Conservation (phyloP, 805 yeast genomes). For the Candida railenensis region DNA sequence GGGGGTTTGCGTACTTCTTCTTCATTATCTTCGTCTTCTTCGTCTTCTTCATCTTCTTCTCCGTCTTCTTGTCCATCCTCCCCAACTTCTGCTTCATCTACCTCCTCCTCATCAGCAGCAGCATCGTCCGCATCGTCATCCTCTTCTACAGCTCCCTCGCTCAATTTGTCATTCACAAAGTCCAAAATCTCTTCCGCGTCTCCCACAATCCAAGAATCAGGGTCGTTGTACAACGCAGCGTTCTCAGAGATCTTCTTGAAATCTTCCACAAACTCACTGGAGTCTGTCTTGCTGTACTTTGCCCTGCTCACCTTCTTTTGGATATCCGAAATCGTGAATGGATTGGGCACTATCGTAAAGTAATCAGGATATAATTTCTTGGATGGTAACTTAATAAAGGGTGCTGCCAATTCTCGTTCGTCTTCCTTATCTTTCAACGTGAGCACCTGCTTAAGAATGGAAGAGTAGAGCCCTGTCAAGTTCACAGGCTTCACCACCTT, state of each 20-base stretch:
- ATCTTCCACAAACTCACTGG: constrained; percentile 38
- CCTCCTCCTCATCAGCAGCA: constrained; percentile 16
- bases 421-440: constrained; percentile 30
- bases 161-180: constrained; percentile 52
- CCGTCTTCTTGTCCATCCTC: too few relatives aligned
- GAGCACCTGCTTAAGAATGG: constrained; percentile 31
- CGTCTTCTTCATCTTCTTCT: too few relatives aligned
- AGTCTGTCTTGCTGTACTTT: constrained; percentile 33
- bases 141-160: constrained; percentile 31
- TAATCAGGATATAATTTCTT: constrained; percentile 41
- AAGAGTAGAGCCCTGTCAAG: constrained; percentile 20
- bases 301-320: constrained; percentile 41
- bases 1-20: not conserved
- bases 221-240: constrained; percentile 41
- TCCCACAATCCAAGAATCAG: constrained; percentile 55
- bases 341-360: constrained; percentile 31
- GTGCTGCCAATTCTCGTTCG: constrained; percentile 20
- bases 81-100: constrained; percentile 1
- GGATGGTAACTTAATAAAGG: constrained; percentile 35
- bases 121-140: constrained; percentile 12
- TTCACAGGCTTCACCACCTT: not conserved
- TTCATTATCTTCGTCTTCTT: not conserved
- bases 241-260: constrained; percentile 36
- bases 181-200: constrained; percentile 60
- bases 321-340: constrained; percentile 34